A percentile compares a stretch with the other conserved stretches of the same genome.
Evolutionary conservation across 805 yeast genomes (phyloP).

Genomic region (Candida broadrunensis): DNA sequence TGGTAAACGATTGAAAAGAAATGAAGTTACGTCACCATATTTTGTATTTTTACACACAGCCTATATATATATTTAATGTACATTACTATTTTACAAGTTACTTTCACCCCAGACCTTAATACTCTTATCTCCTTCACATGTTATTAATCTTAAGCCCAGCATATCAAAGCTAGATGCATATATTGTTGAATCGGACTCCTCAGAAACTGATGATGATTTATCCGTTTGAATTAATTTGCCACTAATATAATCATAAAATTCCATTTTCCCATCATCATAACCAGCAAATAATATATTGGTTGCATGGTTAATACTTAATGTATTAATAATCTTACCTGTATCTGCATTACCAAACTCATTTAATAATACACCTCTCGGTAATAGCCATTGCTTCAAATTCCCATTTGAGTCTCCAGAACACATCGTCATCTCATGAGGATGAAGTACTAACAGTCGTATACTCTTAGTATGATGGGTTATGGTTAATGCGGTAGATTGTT

Average conservation of each 20-base stretch:
- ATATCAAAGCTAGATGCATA: constrained; percentile 71
- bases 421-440: constrained; percentile 70
- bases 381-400: constrained; percentile 70
- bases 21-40: not conserved
- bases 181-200: constrained; percentile 68
- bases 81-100: not conserved
- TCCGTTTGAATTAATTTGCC: constrained; percentile 62
- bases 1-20: constrained; percentile 55
- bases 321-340: constrained; percentile 55
- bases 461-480: constrained; percentile 84
- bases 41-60: no score
- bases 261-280: constrained; percentile 76
- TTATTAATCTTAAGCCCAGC: constrained; percentile 75
- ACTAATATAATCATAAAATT: constrained; percentile 72
- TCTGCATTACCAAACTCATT: constrained; percentile 51
- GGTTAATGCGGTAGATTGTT: constrained; percentile 67
- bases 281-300: constrained; percentile 71
- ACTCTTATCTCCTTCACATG: constrained; percentile 90
- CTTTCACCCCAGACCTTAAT: constrained; percentile 62
- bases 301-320: constrained; percentile 62
- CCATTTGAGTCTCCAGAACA: constrained; percentile 81
- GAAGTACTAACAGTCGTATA: constrained; percentile 68
- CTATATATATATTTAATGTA: not conserved
- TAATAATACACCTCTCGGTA: constrained; percentile 70
- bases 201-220: constrained; percentile 59